Evolutionary conservation across 331 rosid species (phyloP).

Genomic region (Quercus tomentella): DNA sequence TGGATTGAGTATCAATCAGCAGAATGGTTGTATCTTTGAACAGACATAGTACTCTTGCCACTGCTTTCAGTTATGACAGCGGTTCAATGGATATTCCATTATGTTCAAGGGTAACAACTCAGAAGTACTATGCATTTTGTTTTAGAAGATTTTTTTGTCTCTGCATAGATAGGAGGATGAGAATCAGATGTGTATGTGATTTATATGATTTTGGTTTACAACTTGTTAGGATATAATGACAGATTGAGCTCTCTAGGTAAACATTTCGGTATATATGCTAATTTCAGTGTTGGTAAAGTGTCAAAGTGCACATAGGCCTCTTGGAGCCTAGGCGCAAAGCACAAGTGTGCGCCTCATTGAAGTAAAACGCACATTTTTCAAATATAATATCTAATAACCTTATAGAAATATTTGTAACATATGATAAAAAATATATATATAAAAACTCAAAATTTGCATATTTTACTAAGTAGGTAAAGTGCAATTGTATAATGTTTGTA

Average conservation of each 20-base stretch:
- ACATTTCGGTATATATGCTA: slow-evolving; percentile 12
- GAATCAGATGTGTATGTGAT: neutral
- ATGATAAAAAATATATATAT: no score
- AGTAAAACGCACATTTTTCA: no score
- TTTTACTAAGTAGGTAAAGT: no score
- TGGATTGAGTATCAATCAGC: neutral
- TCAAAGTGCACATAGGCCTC: no score
- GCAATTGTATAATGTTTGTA: no score
- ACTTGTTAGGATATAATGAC: neutral
- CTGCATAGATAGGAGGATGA: neutral
- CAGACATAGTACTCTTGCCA: neutral
- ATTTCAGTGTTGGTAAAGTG: no score
- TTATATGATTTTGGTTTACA: neutral
- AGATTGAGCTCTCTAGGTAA: slow-evolving; percentile 4
- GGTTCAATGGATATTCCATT: neutral
- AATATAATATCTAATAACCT: no score
- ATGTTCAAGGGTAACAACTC: neutral
- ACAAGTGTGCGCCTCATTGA: no score
- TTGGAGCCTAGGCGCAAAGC: no score
- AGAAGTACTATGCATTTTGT: neutral
- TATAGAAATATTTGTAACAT: no score
- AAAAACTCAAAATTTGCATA: no score
- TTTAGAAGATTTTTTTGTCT: neutral
- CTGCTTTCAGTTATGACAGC: neutral
- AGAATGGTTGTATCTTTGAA: neutral